Evolutionary conservation across 495 filamentous ascomycete genomes (phyloP).

Genomic region (Cetradonia linearis): DNA sequence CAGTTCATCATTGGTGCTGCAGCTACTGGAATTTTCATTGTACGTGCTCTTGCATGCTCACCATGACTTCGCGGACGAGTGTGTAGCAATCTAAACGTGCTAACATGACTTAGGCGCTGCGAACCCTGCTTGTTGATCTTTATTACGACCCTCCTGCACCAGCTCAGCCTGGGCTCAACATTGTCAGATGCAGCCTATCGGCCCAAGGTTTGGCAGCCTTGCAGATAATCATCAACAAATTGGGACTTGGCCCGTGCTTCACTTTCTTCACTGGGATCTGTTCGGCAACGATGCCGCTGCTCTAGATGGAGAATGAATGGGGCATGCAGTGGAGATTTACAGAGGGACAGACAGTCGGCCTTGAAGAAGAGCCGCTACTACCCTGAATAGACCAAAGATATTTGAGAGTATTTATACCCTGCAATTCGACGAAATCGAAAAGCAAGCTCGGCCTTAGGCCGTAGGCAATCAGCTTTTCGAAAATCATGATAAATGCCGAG

Average conservation of each 20-base stretch:
- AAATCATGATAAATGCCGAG: too few species aligned
- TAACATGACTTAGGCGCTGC: background rate
- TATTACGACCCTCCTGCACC: background rate
- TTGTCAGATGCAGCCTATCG: background rate
- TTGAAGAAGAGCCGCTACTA: background rate
- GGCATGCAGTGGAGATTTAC: background rate
- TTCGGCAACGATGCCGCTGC: background rate
- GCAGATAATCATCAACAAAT: constrained; percentile 49
- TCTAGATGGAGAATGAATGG: background rate
- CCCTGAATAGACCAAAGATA: background rate
- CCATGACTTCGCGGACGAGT: constrained; percentile 36
- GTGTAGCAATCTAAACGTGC: background rate
- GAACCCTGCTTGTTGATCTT: background rate
- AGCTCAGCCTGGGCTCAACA: too few species aligned
- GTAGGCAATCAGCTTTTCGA: background rate
- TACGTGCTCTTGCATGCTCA: constrained; percentile 41
- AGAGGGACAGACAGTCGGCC: background rate
- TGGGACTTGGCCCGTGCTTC: constrained; percentile 60
- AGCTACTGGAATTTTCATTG: constrained; percentile 22
- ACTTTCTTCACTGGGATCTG: constrained; percentile 35
- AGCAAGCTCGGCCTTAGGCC: background rate
- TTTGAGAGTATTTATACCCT: background rate
- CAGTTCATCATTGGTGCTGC: constrained; percentile 29
- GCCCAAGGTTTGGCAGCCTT: constrained; percentile 55
- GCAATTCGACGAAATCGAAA: background rate